Base-by-base conservation (phyloP, 495 filamentous ascomycete genomes). In the Xylaria sp. region DNA sequence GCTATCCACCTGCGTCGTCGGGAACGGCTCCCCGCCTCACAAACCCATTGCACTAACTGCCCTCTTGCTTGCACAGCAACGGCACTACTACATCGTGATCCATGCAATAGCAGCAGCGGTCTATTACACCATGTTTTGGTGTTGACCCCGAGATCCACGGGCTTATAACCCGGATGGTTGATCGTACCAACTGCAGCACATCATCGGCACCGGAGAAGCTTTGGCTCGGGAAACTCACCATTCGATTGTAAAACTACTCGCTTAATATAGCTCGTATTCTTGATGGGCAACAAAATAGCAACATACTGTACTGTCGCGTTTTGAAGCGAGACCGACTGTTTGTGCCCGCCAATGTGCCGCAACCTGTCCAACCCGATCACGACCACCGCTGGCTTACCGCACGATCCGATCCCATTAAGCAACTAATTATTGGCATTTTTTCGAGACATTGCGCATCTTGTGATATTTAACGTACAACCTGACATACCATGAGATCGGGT, bases 21-120 rank as follows among this genome's bases (percentile, higher is more conserved):
- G 44, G 33, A 35, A 53, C 64, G 64, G 26, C 64, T 67, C 64
- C 48, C 61, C 61, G 40, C 61, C 61, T 48, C 35, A n/a, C 17
- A 29, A 7, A 12, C 24, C 61, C 37, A 15, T 63, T 40, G 29
- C 43, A 1, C 21, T 55, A 40, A 31, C 24, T 17, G 9, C 17
- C 8, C 37, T 21, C 9, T 8, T 9, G 1, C n/a, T 17, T 41
- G 9, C 31, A 41, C 33, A 33, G 31, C 64, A 41, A 41, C 33
- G 46, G 31, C 64, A 41, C 21, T 2, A 26, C 35, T 2, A 26
- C 33, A 21, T 40, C 31, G 35, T 55, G 48, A 46, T 66, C 46
- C 46, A 67, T 43, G 64, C 48, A 41, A 53, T 24, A 48, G n/a
- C 33, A 55, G 64, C 59, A 29, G 35, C 59, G 8, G 59, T 44